Conservation (phyloP, 305 asterid species). For the Solanum aculeatissimum region DNA sequence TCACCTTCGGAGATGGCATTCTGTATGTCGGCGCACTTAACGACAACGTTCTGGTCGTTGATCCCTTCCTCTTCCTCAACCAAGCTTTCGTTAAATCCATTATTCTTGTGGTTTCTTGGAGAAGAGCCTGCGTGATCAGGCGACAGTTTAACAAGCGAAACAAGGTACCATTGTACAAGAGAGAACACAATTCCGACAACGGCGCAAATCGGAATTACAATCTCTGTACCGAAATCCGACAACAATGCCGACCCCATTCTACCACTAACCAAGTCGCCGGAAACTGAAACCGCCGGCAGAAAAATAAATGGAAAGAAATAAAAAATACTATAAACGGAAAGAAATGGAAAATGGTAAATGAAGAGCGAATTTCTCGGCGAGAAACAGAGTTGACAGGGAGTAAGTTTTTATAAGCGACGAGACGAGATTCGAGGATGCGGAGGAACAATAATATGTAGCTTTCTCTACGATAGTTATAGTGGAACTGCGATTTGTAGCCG, state of each 20-base stretch:
- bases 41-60: background rate
- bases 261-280: background rate
- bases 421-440: background rate
- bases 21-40: constrained; percentile 4
- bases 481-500: background rate
- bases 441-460: background rate
- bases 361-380: background rate
- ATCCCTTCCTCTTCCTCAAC: constrained; percentile 8
- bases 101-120: background rate
- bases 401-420: background rate
- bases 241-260: background rate
- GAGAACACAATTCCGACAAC: background rate
- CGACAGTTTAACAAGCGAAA: background rate
- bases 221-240: background rate
- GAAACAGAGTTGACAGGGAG: background rate
- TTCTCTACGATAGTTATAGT: background rate
- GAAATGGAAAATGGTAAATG: background rate
- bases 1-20: constrained; percentile 7
- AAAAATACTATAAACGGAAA: background rate
- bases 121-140: background rate
- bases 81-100: background rate
- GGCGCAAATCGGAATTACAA: background rate
- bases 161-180: background rate
- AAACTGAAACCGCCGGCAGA: background rate
- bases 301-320: background rate